Evolutionary conservation across 2,329 filamentous ascomycete species (phyloP), one percentile per base, ranked within the genome.

Genomic region (Penicillium aurantiogriseum): DNA sequence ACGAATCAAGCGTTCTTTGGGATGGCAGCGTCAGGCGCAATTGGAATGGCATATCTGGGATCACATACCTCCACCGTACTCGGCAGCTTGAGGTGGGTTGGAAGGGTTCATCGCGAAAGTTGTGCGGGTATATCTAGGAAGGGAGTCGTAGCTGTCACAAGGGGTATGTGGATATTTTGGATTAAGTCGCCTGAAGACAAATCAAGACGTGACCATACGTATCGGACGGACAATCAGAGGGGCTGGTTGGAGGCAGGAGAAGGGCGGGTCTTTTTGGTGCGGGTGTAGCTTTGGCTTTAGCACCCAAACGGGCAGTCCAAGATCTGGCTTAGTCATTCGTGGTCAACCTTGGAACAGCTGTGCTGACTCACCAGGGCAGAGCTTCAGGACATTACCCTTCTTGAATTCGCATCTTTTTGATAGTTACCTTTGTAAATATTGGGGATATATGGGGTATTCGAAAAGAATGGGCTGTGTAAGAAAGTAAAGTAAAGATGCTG

Each of bases 21-120:
- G 9, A 31, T 45, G 17, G 8, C 6, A 25, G 38, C 42, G 7
- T 19, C n/a, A 21, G 8, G 43, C n/a, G 35, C 49, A 51, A 51
- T 56, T 57, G 46, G 21, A 38, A 43, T 21, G 35, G 44, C 8
- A 39, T 31, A 48, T 23, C 4, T 21, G 44, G 48, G 40, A 47
- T 47, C 25, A 75, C 76, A 61, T 76, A 80, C 78, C 78, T 74
- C 78, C 78, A 61, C 78, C 78, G 57, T 80, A 80, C 67, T 80
- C 78, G 60, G 77, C 77, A 57, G 77, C 68, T 62, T 76, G 76
- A 52, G 78, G 78, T 65, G 76, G 72, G 63, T 76, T 71, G 55
- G 75, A 76, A 63, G 76, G 69, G 60, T 77, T 77, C 76, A 78
- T 77, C 44, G 65, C 56, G 59, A 55, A 23, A 29, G 58, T 54